Conservation (phyloP, 2,329 filamentous ascomycete genomes). For the Raffaelea deltoideospora region DNA sequence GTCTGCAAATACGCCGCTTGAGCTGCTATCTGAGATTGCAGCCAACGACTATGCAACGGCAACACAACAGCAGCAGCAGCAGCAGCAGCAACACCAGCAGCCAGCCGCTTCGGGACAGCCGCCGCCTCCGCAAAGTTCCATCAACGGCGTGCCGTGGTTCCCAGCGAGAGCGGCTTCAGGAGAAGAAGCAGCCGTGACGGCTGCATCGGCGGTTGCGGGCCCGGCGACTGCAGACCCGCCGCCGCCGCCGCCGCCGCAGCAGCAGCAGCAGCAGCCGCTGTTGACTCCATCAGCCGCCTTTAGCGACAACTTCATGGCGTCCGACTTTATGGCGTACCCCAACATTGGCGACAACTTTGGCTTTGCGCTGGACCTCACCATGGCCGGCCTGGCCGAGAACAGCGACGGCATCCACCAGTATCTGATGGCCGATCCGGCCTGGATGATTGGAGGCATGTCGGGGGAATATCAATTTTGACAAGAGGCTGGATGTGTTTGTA, state of each 20-base stretch:
- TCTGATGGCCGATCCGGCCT: too few relatives aligned
- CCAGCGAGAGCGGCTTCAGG: too few relatives aligned
- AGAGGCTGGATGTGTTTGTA: too few relatives aligned
- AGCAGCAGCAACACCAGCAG: conserved; percentile 11
- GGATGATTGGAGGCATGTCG: too few relatives aligned
- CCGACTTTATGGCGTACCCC: conserved; percentile 19
- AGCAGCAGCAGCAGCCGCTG: conserved; percentile 3
- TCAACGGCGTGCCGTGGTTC: too few relatives aligned
- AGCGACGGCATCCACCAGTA: conserved; percentile 2
- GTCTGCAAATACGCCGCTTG: conserved; percentile 34
- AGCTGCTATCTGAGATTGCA: conserved; percentile 42
- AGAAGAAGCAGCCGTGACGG: too few relatives aligned
- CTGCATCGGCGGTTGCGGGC: too few relatives aligned
- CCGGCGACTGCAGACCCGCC: too few relatives aligned
- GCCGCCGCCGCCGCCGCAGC: neutral
- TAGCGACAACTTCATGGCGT: conserved; percentile 3
- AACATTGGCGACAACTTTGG: conserved; percentile 24
- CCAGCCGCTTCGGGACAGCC: too few relatives aligned
- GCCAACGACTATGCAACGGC: conserved; percentile 21
- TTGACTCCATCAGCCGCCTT: neutral
- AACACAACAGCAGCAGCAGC: neutral
- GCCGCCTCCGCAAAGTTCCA: too few relatives aligned
- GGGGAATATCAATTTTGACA: too few relatives aligned
- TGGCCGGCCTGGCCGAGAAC: conserved; percentile 15
- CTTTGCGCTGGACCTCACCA: conserved; percentile 27